phyloP scores from a whole-genome alignment of 2,329 filamentous ascomycete species.

The Hansfordia pulvinata region DNA sequence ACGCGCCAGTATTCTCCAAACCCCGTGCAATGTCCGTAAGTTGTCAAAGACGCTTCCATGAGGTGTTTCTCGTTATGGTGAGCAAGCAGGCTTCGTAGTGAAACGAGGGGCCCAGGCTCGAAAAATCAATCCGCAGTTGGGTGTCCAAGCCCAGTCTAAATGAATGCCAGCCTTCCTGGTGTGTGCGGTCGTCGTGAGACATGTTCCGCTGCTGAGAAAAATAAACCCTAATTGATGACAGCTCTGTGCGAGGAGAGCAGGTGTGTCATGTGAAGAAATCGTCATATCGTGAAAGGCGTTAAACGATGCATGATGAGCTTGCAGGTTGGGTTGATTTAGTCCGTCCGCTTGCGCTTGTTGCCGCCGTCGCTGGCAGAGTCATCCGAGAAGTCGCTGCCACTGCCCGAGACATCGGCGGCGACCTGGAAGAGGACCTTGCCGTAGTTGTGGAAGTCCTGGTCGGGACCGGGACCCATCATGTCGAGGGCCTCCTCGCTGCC shows the following conservation, averaged over 20 bases:
- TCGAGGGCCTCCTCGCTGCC: slow-evolving; percentile 40
- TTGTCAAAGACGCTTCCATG: too few relatives aligned
- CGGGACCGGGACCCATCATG: slow-evolving; percentile 27
- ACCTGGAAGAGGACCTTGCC: slow-evolving; percentile 75
- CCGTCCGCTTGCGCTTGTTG: slow-evolving; percentile 70
- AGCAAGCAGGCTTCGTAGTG: too few relatives aligned
- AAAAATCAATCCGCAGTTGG: too few relatives aligned
- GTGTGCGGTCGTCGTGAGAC: too few relatives aligned
- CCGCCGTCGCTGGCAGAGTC: slow-evolving; percentile 32
- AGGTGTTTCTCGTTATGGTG: too few relatives aligned
- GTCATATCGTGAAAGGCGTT: slow-evolving; percentile 26
- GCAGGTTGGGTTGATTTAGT: too few relatives aligned
- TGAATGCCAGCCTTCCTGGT: too few relatives aligned
- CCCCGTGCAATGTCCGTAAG: slow-evolving; percentile 9
- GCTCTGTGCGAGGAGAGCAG: slow-evolving; percentile 15
- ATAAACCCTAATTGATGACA: too few relatives aligned
- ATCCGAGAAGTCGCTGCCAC: slow-evolving; percentile 42
- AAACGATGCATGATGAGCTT: too few relatives aligned
- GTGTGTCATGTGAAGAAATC: slow-evolving; percentile 20
- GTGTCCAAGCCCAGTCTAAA: too few relatives aligned
- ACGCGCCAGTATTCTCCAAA: slow-evolving; percentile 14
- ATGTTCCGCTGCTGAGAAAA: too few relatives aligned
- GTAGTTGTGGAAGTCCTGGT: slow-evolving; percentile 52
- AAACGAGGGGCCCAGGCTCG: too few relatives aligned
- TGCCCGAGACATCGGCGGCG: slow-evolving; percentile 58